Evolutionary conservation across 1,139 yeast genomes (phyloP), one percentile per base, ranked within the genome.

Genomic region (Kodamaea suecica): DNA sequence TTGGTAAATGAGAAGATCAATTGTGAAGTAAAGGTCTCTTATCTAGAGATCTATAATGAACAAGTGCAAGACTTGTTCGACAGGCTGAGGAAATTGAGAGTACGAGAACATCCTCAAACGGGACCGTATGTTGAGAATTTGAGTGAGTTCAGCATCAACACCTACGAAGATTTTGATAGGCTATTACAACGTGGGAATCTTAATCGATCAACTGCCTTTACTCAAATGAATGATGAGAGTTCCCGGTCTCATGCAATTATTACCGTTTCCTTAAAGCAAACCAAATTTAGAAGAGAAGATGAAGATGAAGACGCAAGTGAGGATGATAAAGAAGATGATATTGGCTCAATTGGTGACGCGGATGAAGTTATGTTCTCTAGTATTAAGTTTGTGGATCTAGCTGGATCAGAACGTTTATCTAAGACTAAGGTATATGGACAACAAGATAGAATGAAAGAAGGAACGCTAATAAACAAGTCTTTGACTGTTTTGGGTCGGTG

Each of bases 211-310:
- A 80, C 86, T 0, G 94, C 90, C 0, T 58, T 80, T 1, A 84
- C 94, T 1, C 68, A 71, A 27, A 76, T 80, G 81, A 82, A 82
- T 52, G 79, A 76, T 30, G 59, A 63, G n/a, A 80, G 88, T 31
- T 79, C 86, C 2, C 63, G 92, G 44, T 83, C 94, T 0, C 95
- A 84, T 53, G 92, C 95, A 0, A 83, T 84, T 0, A 71, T 84
- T 37, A 80, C 86, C 0, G 53, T 85, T 16, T 62, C 70, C 5
- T 64, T 84, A 33, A 71, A 73, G 33, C 90, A 83, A 49, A 78
- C 79, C 13, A 62, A 66, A 38, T 67, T 62, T 45, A 37, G 44
- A 9, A 42, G 37, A 5, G 33, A 17, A 3, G 24, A 29, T 17
- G 20, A 29, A 4, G 33, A 32, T 10, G 33, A 29, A 3, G 47